Conservation (phyloP, 139 green algal species). For the Ostreobium quekettii region DNA sequence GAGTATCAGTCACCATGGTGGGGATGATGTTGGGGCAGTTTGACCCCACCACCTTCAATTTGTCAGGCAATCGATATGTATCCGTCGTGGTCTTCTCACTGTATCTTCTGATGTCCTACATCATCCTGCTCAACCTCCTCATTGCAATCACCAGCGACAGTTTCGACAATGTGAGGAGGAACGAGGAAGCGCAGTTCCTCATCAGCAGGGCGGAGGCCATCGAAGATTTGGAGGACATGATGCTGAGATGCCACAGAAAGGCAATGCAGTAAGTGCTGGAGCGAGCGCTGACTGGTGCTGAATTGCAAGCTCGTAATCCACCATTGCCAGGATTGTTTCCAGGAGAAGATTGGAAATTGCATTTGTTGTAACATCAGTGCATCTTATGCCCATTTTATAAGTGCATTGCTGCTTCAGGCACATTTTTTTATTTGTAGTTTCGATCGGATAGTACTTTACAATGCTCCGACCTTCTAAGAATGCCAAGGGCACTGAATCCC, state of each 20-base stretch:
- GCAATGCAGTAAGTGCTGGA: no score
- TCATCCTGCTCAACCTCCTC: constrained; percentile 15
- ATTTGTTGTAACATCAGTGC: no score
- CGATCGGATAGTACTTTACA: no score
- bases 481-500: no score
- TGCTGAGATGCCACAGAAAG: not conserved
- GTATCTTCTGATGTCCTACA: constrained; percentile 16
- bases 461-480: no score
- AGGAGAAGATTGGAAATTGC: no score
- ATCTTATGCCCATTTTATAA: no score
- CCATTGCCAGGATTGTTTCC: no score
- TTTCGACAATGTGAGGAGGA: constrained; percentile 3
- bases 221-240: constrained; percentile 14
- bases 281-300: no score
- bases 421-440: no score
- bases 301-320: no score
- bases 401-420: no score
- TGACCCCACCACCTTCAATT: not conserved
- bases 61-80: not conserved
- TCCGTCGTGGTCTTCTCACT: constrained; percentile 8
- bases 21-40: constrained; percentile 12
- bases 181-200: constrained; percentile 11
- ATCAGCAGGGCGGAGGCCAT: constrained; percentile 8
- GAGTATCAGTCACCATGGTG: not conserved
- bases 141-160: constrained; percentile 19